phyloP scores from a whole-genome alignment of 495 filamentous ascomycete species.

The Letharia lupina region DNA sequence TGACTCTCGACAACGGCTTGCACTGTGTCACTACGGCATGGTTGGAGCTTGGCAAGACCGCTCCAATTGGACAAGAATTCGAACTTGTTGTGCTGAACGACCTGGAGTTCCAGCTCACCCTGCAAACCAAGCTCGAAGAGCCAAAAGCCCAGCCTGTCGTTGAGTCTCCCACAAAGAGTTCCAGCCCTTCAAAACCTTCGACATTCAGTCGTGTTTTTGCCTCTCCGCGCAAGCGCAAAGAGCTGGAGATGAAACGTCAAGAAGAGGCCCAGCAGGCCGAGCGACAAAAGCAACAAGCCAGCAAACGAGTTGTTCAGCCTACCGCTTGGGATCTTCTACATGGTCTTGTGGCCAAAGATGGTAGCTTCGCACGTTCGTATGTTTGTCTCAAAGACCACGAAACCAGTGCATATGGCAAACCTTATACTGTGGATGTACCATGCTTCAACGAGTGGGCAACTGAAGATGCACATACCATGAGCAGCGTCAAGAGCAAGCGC shows the following conservation, averaged over 20 bases:
- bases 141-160: constrained; percentile 49
- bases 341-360: constrained; percentile 77
- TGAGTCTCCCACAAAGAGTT: constrained; percentile 48
- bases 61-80: constrained; percentile 96
- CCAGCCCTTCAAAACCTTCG: constrained; percentile 58
- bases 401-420: constrained; percentile 71
- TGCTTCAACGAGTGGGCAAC: constrained; percentile 98
- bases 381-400: constrained; percentile 91
- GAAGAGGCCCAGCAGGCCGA: constrained; percentile 62
- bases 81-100: constrained; percentile 95
- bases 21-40: constrained; percentile 96
- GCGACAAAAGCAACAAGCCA: constrained; percentile 56
- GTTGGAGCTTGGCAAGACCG: constrained; percentile 85
- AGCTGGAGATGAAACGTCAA: constrained; percentile 72
- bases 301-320: constrained; percentile 45
- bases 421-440: constrained; percentile 76
- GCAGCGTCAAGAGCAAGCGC: constrained; percentile 85
- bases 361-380: constrained; percentile 88
- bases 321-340: constrained; percentile 79
- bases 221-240: constrained; percentile 89
- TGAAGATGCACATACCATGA: constrained; percentile 58
- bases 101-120: constrained; percentile 91
- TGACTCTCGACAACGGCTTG: constrained; percentile 93
- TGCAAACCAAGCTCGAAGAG: constrained; percentile 88
- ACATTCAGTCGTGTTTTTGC: constrained; percentile 88